Evolutionary conservation across 1,284 basidiomycete genomes (phyloP).

Genomic region (Spongispora temasekensis): DNA sequence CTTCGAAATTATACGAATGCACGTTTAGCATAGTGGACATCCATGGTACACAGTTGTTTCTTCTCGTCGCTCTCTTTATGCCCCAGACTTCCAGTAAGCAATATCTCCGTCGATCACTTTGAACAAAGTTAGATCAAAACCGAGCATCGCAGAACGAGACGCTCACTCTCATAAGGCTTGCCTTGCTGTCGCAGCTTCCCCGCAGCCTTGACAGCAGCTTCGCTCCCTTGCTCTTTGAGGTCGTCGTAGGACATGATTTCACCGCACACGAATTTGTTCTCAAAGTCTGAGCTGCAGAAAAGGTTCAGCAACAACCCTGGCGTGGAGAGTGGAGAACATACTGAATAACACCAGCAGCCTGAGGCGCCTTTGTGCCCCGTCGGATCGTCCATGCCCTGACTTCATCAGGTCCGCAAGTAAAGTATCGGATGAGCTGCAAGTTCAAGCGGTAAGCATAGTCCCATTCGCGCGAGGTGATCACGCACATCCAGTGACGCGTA

Average conservation of each 20-base stretch:
- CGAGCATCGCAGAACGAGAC: background rate
- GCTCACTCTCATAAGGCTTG: conserved; percentile 91
- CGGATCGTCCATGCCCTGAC: conserved; percentile 98
- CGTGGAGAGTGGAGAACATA: conserved; percentile 43
- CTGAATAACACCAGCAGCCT: conserved; percentile 99
- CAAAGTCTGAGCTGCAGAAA: conserved; percentile 77
- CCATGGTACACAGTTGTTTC: conserved; percentile 12
- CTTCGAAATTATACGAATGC: conserved; percentile 14
- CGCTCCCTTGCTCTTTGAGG: conserved; percentile 89
- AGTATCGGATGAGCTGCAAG: conserved; percentile 87
- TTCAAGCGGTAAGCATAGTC: conserved; percentile 5
- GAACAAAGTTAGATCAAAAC: conserved; percentile 5
- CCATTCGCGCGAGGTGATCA: conserved; percentile 5
- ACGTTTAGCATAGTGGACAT: conserved; percentile 18
- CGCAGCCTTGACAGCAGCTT: conserved; percentile 90
- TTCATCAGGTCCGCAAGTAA: conserved; percentile 96
- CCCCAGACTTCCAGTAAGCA: conserved; percentile 81
- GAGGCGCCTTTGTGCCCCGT: conserved; percentile 91
- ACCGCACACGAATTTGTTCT: conserved; percentile 99
- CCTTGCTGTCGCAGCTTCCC: conserved; percentile 97
- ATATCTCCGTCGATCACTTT: conserved; percentile 83
- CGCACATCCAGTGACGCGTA: conserved; percentile 81
- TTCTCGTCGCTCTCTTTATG: conserved; percentile 29
- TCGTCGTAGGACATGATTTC: conserved; percentile 97
- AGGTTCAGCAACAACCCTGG: conserved; percentile 15